Base-by-base conservation (phyloP, 345 rosid genomes). In the Kernera saxatilis region DNA sequence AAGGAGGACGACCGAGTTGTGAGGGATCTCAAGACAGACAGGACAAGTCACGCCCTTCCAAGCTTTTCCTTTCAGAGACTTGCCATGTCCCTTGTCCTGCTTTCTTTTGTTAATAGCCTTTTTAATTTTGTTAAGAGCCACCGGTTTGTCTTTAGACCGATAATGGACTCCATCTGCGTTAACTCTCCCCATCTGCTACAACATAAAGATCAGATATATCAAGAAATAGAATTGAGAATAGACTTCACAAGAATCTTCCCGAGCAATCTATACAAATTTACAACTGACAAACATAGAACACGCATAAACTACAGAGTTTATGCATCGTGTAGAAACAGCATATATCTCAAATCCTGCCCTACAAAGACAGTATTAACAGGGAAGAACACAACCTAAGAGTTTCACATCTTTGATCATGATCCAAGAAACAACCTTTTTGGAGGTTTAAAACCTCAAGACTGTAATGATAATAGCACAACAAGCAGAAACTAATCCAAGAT, bases 1-100 rank as follows among this genome's bases (percentile, higher is more conserved):
- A 37, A 87, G 84, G 19, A 90, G 89, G n/a, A 90, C 82, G 2
- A 88, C 93, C 12, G 98, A 90, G 73, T 87, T 88, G 83, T 88
- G 97, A 48, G 98, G 96, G 64, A 66, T 80, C 79, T 90, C 97
- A 58, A 88, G 82, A 74, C 92, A 90, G 32, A 93, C 90, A 1
- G 96, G 82, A 52, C 96, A 93, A 46, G 80, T 72, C 62, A 85
- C 82, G 74, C 81, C 70, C 69, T 83, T 83, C 97, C 87, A 90
- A 40, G 85, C 90, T 59, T 80, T 84, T 81, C 79, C 78, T 71
- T 84, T 86, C 7, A 50, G 45, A 67, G 78, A 52, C 80, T 87
- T 79, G 22, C 40, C 67, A 37, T 43, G 41, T 66, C 80, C 76
- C 55, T 60, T 53, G 58, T 46, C 73, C 69, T 83, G 0, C 43